Percentiles rank a stretch among this genome's conserved stretches.
phyloP scores from a whole-genome alignment of 768 basidiomycete species.

The Rhodotorula taiwanensis region DNA sequence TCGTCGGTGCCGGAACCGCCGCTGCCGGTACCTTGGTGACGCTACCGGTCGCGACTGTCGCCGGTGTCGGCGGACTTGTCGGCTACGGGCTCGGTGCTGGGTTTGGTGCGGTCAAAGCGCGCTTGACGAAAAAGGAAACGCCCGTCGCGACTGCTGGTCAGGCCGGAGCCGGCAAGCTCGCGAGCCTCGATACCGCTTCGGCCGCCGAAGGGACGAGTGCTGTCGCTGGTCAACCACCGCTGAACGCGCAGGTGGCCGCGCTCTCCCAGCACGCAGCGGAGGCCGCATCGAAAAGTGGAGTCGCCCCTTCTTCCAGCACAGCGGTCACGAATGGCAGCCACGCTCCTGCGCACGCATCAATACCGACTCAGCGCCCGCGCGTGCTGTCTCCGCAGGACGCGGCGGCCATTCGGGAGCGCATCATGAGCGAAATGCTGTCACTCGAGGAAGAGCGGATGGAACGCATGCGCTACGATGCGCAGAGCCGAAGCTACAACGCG shows the following conservation, averaged over 20 bases:
- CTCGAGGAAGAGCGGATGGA: slow-evolving; percentile 95
- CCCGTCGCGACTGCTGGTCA: slow-evolving; percentile 23
- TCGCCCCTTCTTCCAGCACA: slow-evolving; percentile 1
- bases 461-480: slow-evolving; percentile 46
- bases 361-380: slow-evolving; percentile 29
- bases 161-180: slow-evolving; percentile 18
- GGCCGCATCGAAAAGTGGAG: slow-evolving; percentile 5
- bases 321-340: not conserved
- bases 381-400: slow-evolving; percentile 71
- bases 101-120: slow-evolving; percentile 49
- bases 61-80: slow-evolving; percentile 37
- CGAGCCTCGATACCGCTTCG: slow-evolving; percentile 29
- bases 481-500: slow-evolving; percentile 20
- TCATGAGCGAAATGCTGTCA: slow-evolving; percentile 97
- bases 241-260: slow-evolving; percentile 18
- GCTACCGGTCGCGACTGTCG: slow-evolving; percentile 36
- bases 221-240: slow-evolving; percentile 29
- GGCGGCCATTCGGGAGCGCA: slow-evolving; percentile 80
- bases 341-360: not conserved
- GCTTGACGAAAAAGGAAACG: slow-evolving; percentile 44
- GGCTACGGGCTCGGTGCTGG: slow-evolving; percentile 35
- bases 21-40: slow-evolving; percentile 39
- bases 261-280: slow-evolving; percentile 15
- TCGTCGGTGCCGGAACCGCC: slow-evolving; percentile 36
- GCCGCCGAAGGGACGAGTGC: slow-evolving; percentile 36